Percentiles rank a stretch among this genome's conserved stretches.
Conservation (phyloP, 345 rosid genomes). For the Rhodomyrtus tomentosa region DNA sequence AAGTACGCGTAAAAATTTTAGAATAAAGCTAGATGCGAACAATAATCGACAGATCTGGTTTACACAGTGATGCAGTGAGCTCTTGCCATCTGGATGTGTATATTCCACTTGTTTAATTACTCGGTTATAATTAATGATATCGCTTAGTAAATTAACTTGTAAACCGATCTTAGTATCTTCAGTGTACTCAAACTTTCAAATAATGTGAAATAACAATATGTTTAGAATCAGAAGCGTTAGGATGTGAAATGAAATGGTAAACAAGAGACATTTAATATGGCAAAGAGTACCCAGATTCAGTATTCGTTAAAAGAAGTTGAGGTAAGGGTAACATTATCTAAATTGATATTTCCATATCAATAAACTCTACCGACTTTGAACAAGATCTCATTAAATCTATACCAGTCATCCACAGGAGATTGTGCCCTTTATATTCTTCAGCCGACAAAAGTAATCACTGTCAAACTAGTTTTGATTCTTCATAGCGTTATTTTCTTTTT, state of each 20-base stretch:
- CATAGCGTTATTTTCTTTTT: not conserved
- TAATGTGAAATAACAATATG: not conserved
- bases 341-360: not conserved
- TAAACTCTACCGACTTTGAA: not conserved
- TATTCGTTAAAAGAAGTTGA: not conserved
- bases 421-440: not conserved
- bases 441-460: not conserved
- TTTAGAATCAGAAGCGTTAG: not conserved
- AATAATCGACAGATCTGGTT: not conserved
- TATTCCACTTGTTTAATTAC: not conserved
- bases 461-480: not conserved
- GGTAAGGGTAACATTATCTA: not conserved
- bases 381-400: not conserved
- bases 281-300: not conserved
- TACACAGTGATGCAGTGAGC: not conserved
- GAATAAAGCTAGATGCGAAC: not conserved
- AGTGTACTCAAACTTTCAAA: not conserved
- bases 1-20: not conserved
- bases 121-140: not conserved
- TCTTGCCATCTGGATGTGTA: not conserved
- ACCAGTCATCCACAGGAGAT: not conserved
- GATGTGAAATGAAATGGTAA: not conserved
- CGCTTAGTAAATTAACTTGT: not conserved
- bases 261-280: not conserved
- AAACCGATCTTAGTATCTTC: not conserved